phyloP scores from a whole-genome alignment of 1,139 yeast genomes.

The Zygosaccharomyces sapae region DNA sequence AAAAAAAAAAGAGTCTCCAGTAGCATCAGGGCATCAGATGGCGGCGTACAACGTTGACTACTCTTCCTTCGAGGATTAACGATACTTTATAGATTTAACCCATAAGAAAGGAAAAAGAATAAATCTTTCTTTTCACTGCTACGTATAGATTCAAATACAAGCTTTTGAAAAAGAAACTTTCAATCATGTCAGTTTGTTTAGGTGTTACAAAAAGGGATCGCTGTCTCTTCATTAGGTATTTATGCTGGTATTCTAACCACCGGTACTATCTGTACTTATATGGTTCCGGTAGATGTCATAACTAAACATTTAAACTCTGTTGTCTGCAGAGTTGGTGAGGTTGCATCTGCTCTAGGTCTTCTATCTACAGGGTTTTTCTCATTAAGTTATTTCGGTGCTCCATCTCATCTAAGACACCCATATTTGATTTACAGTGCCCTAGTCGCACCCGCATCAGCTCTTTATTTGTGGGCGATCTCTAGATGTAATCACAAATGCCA shows the following conservation, averaged over 20 bases:
- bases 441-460: conserved; percentile 32
- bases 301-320: conserved; percentile 25
- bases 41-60: neutral
- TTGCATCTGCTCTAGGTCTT: conserved; percentile 27
- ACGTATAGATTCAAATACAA: neutral
- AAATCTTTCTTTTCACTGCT: neutral
- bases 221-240: conserved; percentile 84
- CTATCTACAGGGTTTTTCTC: conserved; percentile 34
- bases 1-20: too few relatives aligned
- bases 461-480: conserved; percentile 22
- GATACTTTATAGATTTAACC: too few relatives aligned
- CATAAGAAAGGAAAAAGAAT: neutral
- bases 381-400: conserved; percentile 35
- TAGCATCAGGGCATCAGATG: neutral
- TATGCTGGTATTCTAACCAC: conserved; percentile 95
- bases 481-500: conserved; percentile 17
- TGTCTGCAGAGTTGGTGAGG: conserved; percentile 25
- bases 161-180: neutral
- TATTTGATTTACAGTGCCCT: conserved; percentile 36
- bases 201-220: conserved; percentile 45
- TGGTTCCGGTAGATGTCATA: conserved; percentile 29
- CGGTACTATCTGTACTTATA: conserved; percentile 50
- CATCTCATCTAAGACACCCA: conserved; percentile 35
- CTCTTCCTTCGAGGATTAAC: too few relatives aligned
- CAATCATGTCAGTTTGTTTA: conserved; percentile 29